phyloP scores from a whole-genome alignment of 1,139 yeast species.

The Blastobotrys petasosporus region DNA sequence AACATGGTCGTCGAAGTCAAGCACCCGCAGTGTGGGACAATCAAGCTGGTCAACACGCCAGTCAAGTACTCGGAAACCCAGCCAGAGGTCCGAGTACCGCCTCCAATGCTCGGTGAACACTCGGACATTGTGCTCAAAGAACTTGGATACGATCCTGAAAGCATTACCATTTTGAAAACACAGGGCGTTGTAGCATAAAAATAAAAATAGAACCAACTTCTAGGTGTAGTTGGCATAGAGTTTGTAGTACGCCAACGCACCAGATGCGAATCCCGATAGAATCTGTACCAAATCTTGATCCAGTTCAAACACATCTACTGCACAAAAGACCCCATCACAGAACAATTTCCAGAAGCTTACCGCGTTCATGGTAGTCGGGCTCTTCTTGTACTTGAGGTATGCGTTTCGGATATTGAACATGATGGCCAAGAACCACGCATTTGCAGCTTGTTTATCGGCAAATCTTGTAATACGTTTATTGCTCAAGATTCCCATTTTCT shows the following conservation, averaged over 20 bases:
- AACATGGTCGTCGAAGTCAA: constrained; percentile 35
- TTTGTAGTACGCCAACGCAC: constrained; percentile 26
- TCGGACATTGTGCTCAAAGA: constrained; percentile 26
- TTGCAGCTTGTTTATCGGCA: constrained; percentile 26
- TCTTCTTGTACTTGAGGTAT: constrained; percentile 10
- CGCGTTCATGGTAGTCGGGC: constrained; percentile 8
- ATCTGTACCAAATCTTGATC: constrained; percentile 22
- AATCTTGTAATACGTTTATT: constrained; percentile 15
- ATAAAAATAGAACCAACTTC: neutral
- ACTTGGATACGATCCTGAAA: constrained; percentile 22
- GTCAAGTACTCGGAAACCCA: constrained; percentile 37
- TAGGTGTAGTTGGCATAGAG: constrained; percentile 18
- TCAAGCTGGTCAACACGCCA: constrained; percentile 37
- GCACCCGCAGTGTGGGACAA: constrained; percentile 34
- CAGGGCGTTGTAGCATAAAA: constrained; percentile 26
- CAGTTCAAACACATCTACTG: constrained; percentile 25
- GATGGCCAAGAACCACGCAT: constrained; percentile 29
- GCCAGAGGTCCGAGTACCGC: constrained; percentile 36
- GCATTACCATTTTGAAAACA: constrained; percentile 19
- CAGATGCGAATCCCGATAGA: constrained; percentile 26
- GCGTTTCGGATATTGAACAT: constrained; percentile 20
- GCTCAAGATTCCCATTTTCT: constrained; percentile 26
- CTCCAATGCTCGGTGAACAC: constrained; percentile 38
- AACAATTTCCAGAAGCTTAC: constrained; percentile 23
- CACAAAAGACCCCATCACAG: constrained; percentile 27